phyloP scores from a whole-genome alignment of 768 basidiomycete species.

The Sarcodon aspratus region DNA sequence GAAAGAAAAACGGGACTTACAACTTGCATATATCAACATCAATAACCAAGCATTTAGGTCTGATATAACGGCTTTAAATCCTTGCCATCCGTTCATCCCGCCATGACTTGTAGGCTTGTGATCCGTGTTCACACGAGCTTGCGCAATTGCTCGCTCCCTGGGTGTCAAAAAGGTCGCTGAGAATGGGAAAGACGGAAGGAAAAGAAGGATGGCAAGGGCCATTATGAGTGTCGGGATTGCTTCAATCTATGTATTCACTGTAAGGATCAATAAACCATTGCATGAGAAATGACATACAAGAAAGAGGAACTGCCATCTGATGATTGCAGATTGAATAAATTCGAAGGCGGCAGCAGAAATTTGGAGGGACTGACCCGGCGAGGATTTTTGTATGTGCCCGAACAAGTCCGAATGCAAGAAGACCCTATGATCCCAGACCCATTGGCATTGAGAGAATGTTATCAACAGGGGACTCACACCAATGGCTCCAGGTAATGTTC shows the following conservation, averaged over 20 bases:
- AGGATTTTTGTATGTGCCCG: constrained; percentile 36
- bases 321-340: background rate
- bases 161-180: constrained; percentile 38
- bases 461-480: constrained; percentile 21
- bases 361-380: constrained; percentile 17
- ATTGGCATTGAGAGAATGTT: background rate
- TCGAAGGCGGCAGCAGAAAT: background rate
- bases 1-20: constrained; percentile 16
- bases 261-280: background rate
- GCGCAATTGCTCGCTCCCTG: constrained; percentile 42
- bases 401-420: constrained; percentile 46
- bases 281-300: constrained; percentile 21
- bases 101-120: constrained; percentile 48
- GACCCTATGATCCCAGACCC: constrained; percentile 22
- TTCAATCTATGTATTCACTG: constrained; percentile 28
- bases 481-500: constrained; percentile 43
- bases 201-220: constrained; percentile 34
- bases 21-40: constrained; percentile 40
- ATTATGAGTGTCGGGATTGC: constrained; percentile 45
- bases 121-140: constrained; percentile 41
- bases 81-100: constrained; percentile 44
- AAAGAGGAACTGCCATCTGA: constrained; percentile 50
- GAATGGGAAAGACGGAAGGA: constrained; percentile 47
- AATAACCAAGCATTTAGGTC: constrained; percentile 44
- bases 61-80: constrained; percentile 37